A percentile compares a stretch with the other conserved stretches of the same genome.
phyloP scores from a whole-genome alignment of 129 eudicot genomes.

The Tagetes erecta region DNA sequence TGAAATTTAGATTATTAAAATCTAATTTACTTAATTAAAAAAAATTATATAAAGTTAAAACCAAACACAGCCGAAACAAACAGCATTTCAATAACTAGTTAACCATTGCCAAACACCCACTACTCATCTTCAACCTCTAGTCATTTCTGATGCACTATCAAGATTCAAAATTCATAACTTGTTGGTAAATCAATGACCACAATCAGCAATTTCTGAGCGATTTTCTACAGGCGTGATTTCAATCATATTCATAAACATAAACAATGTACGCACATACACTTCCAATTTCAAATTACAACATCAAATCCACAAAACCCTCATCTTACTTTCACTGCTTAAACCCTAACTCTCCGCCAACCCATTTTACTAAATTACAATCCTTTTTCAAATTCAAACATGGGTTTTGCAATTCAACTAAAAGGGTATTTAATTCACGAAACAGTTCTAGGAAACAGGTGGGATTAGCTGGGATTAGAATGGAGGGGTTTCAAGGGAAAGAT shows the following conservation, averaged over 20 bases:
- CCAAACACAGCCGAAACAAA: too few species aligned
- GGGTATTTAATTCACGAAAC: conserved; percentile 49
- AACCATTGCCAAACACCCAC: neutral
- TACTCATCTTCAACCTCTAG: neutral
- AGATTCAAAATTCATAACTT: neutral
- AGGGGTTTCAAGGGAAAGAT: conserved; percentile 30
- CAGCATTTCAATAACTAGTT: too few species aligned
- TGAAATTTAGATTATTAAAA: too few species aligned
- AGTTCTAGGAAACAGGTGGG: conserved; percentile 33
- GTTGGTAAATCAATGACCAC: conserved; percentile 7
- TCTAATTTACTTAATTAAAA: too few species aligned
- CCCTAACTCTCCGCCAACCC: conserved; percentile 27
- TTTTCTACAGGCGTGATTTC: neutral
- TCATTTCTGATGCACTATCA: neutral
- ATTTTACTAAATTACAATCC: conserved; percentile 26
- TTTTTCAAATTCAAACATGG: conserved; percentile 40
- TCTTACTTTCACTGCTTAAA: conserved; percentile 32
- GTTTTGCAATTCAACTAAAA: conserved; percentile 50
- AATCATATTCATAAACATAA: neutral
- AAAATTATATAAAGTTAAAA: too few species aligned
- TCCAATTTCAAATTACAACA: conserved; percentile 30
- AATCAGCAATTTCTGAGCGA: neutral
- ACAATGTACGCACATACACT: conserved; percentile 56
- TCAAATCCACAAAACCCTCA: conserved; percentile 30
- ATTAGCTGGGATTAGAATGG: conserved; percentile 51